phyloP scores from a whole-genome alignment of 192 early-diverging fungal genomes.

The Backusella tuberculispora region DNA sequence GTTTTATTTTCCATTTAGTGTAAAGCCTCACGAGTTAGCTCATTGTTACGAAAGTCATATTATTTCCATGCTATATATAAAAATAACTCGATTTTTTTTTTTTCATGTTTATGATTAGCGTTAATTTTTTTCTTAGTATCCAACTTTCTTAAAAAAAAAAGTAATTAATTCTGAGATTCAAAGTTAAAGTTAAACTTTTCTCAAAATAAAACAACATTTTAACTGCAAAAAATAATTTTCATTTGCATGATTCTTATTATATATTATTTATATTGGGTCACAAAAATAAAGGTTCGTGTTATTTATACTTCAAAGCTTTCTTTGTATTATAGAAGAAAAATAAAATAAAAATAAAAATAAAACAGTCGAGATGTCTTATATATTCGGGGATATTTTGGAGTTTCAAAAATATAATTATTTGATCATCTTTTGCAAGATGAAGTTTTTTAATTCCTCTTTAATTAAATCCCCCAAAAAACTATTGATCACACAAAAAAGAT shows the following conservation, averaged over 20 bases:
- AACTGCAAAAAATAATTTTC: neutral
- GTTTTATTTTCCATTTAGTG: neutral
- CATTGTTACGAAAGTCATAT: neutral
- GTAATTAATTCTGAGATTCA: neutral
- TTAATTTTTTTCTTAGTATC: too few relatives aligned
- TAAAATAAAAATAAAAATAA: too few relatives aligned
- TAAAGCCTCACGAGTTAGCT: neutral
- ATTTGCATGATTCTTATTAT: neutral
- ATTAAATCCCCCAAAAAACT: neutral
- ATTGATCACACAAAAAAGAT: neutral
- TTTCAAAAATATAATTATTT: neutral
- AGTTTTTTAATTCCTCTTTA: neutral
- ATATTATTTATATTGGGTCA: neutral
- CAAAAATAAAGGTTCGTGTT: neutral
- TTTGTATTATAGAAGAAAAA: too few relatives aligned
- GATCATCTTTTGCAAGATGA: neutral
- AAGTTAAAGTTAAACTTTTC: conserved; percentile 3
- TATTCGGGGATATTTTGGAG: neutral
- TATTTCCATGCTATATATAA: too few relatives aligned
- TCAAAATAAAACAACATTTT: neutral
- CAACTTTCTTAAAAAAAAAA: too few relatives aligned
- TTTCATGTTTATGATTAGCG: too few relatives aligned
- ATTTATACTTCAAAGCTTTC: neutral
- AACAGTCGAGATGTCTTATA: neutral
- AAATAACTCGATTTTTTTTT: too few relatives aligned